These are phyloP conservation scores for Penicillium janthinellum DNA, from an alignment of 2,329 filamentous ascomycete genomes.

Conservation along the genomic window DNA sequence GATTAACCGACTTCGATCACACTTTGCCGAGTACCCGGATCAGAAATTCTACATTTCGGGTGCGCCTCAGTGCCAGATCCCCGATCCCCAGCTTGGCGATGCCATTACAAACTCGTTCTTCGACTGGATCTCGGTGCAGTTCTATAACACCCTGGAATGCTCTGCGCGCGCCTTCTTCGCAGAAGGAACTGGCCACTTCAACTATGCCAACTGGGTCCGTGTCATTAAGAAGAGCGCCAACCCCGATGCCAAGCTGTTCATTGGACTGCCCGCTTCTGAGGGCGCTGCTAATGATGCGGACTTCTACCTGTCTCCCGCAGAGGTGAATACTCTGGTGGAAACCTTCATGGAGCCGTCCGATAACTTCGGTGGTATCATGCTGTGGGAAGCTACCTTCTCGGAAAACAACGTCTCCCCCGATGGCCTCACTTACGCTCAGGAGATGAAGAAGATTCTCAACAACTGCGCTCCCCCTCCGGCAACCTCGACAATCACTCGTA, in stretches of 20 bases:
- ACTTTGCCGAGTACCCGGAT: slow-evolving; percentile 39
- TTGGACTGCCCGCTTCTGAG: slow-evolving; percentile 52
- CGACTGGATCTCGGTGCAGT: slow-evolving; percentile 59
- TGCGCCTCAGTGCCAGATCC: slow-evolving; percentile 56
- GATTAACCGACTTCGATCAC: slow-evolving; percentile 50
- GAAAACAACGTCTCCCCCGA: slow-evolving; percentile 47
- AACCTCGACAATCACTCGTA: slow-evolving; percentile 15
- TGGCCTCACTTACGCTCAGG: slow-evolving; percentile 48
- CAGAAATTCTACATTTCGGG: slow-evolving; percentile 54
- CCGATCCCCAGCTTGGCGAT: slow-evolving; percentile 50
- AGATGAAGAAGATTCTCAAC: slow-evolving; percentile 51
- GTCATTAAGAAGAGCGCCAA: slow-evolving; percentile 41
- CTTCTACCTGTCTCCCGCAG: slow-evolving; percentile 51
- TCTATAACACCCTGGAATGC: slow-evolving; percentile 57
- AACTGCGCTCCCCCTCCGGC: slow-evolving; percentile 24
- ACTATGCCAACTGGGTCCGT: slow-evolving; percentile 51
- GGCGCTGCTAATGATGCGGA: slow-evolving; percentile 30
- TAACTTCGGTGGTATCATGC: slow-evolving; percentile 61
- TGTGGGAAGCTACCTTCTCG: slow-evolving; percentile 59
- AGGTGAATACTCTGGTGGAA: slow-evolving; percentile 51
- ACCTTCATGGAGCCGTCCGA: slow-evolving; percentile 43
- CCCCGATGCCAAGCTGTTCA: slow-evolving; percentile 54
- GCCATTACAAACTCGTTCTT: slow-evolving; percentile 50
- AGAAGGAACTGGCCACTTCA: slow-evolving; percentile 43
- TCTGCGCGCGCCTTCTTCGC: slow-evolving; percentile 50